phyloP scores from a whole-genome alignment of 2,329 filamentous ascomycete species.

The Pseudogymnoascus destructans region DNA sequence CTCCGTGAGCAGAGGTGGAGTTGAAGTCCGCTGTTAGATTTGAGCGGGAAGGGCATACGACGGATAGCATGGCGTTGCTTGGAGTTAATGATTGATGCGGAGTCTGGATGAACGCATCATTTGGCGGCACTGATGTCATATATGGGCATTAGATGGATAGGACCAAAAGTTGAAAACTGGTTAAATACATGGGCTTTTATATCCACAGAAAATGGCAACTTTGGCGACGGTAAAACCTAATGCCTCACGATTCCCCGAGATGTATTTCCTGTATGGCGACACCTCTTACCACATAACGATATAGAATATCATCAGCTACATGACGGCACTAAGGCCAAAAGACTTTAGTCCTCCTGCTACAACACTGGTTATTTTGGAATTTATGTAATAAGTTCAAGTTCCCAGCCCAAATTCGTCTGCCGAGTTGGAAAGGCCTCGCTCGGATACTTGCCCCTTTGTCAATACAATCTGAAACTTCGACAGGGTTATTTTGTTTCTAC shows the following conservation, averaged over 20 bases:
- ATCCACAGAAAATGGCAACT: background rate
- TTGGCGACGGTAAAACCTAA: background rate
- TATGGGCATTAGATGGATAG: background rate
- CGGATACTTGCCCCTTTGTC: background rate
- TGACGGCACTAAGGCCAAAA: background rate
- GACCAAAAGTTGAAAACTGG: background rate
- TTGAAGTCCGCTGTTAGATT: constrained; percentile 44
- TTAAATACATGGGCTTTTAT: background rate
- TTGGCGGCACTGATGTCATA: background rate
- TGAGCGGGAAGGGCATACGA: background rate
- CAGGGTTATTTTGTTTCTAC: background rate
- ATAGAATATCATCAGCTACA: background rate
- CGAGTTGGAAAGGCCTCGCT: background rate
- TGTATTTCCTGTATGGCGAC: background rate
- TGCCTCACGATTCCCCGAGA: too few relatives aligned
- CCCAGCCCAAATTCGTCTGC: background rate
- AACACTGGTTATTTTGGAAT: background rate
- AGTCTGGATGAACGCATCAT: background rate
- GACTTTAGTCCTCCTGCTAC: background rate
- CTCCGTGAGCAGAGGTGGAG: constrained; percentile 54
- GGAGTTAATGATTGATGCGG: constrained; percentile 4
- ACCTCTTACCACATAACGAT: too few relatives aligned
- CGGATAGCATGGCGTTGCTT: background rate
- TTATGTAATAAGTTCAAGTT: background rate
- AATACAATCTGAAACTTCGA: background rate